Evolutionary conservation across 331 rosid genomes (phyloP).

Genomic region (Pyrus hybrid): DNA sequence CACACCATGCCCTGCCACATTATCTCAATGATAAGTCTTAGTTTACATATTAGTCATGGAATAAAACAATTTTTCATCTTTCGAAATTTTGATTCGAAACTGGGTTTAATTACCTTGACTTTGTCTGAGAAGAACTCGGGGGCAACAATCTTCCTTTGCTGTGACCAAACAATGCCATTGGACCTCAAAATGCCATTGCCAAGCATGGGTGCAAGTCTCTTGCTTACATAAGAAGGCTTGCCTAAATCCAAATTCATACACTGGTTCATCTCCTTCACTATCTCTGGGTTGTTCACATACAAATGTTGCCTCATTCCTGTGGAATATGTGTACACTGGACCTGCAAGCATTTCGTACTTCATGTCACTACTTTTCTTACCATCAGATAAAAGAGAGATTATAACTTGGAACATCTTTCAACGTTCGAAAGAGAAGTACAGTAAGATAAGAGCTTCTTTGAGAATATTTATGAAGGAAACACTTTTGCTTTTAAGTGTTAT

Average conservation of each 20-base stretch:
- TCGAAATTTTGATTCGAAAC: neutral
- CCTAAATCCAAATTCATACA: conserved; percentile 54
- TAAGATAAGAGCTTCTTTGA: too few relatives aligned
- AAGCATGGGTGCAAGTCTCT: conserved; percentile 68
- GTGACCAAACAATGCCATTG: conserved; percentile 68
- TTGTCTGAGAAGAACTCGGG: conserved; percentile 87
- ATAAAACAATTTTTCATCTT: neutral
- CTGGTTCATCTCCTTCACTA: conserved; percentile 66
- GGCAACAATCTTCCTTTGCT: conserved; percentile 81
- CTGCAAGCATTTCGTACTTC: conserved; percentile 20
- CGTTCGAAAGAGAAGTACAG: too few relatives aligned
- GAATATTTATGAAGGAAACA: too few relatives aligned
- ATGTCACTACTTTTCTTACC: neutral
- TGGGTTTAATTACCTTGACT: conserved; percentile 51
- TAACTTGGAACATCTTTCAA: too few relatives aligned
- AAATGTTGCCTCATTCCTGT: conserved; percentile 74
- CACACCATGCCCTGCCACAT: conserved; percentile 72
- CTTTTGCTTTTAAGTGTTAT: too few relatives aligned
- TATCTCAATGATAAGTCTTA: neutral
- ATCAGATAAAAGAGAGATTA: too few relatives aligned
- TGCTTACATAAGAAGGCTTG: conserved; percentile 71
- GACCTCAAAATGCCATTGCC: conserved; percentile 82
- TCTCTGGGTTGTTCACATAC: conserved; percentile 69
- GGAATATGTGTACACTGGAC: conserved; percentile 67
- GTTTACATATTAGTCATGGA: neutral